These are phyloP conservation scores for Suillus discolor DNA, from an alignment of 768 basidiomycete species.

Conservation along the genomic window DNA sequence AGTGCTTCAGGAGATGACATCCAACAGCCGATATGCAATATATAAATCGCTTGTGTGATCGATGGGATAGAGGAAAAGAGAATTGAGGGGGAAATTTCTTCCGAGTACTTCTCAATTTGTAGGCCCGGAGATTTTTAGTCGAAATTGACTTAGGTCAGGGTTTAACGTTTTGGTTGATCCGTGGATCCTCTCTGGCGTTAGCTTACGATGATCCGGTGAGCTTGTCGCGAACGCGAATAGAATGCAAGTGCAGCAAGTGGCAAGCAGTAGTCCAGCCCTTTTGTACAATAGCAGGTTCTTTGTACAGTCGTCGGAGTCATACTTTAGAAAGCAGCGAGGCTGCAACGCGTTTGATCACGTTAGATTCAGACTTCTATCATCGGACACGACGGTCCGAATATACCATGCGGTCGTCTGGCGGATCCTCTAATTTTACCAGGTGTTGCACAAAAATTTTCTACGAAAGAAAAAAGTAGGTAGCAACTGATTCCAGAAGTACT, in stretches of 20 bases:
- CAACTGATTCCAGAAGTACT: too few relatives aligned
- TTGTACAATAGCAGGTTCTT: background rate
- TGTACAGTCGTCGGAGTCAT: background rate
- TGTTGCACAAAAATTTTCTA: too few relatives aligned
- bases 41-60: background rate
- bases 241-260: background rate
- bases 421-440: too few relatives aligned
- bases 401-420: too few relatives aligned
- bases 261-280: background rate
- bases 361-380: too few relatives aligned
- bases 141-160: background rate
- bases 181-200: background rate
- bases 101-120: background rate
- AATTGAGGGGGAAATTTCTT: background rate
- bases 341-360: background rate
- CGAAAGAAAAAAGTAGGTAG: too few relatives aligned
- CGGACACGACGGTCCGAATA: too few relatives aligned
- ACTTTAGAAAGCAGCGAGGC: background rate
- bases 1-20: background rate
- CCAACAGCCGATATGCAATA: background rate
- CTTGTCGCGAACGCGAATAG: background rate
- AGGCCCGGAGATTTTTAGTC: background rate
- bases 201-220: background rate
- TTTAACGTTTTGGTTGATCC: slow-evolving; percentile 2
- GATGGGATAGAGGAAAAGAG: background rate